Conservation (phyloP, 768 basidiomycete species). For the Omphalotus guepiniiformis region DNA sequence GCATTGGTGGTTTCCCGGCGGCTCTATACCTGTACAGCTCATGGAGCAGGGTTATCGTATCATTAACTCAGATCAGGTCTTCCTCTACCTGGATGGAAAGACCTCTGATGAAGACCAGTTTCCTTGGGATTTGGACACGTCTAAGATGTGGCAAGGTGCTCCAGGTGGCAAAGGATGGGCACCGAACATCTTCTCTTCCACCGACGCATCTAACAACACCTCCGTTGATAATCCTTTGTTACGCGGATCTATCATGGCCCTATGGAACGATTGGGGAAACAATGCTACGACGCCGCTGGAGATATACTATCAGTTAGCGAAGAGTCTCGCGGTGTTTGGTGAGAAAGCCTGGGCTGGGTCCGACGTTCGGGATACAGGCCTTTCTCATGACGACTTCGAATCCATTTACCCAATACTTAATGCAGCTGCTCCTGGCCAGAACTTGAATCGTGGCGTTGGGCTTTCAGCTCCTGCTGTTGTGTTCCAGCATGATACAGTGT, state of each 20-base stretch:
- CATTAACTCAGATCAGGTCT: slow-evolving; percentile 31
- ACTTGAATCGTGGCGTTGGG: slow-evolving; percentile 35
- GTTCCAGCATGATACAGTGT: slow-evolving; percentile 20
- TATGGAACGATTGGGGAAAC: slow-evolving; percentile 44
- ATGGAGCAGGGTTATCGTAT: slow-evolving; percentile 30
- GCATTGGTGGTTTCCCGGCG: slow-evolving; percentile 36
- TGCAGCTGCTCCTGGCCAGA: slow-evolving; percentile 37
- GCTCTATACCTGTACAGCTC: slow-evolving; percentile 29
- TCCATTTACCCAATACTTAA: slow-evolving; percentile 31
- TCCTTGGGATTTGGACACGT: slow-evolving; percentile 26
- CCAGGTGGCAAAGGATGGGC: slow-evolving; percentile 29
- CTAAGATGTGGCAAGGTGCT: slow-evolving; percentile 27
- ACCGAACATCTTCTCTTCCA: slow-evolving; percentile 28
- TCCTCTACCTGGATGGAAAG: slow-evolving; percentile 35
- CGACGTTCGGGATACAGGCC: slow-evolving; percentile 22
- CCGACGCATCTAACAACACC: slow-evolving; percentile 29
- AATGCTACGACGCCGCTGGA: slow-evolving; percentile 41
- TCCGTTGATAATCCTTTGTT: slow-evolving; percentile 21
- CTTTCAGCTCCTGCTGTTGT: slow-evolving; percentile 23
- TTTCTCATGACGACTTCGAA: slow-evolving; percentile 33
- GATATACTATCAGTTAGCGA: slow-evolving; percentile 38
- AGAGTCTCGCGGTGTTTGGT: slow-evolving; percentile 34
- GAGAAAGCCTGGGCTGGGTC: slow-evolving; percentile 43
- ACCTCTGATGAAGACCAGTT: slow-evolving; percentile 27
- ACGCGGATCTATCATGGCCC: slow-evolving; percentile 31